phyloP scores from a whole-genome alignment of 768 basidiomycete genomes.

The Collybia sordida region DNA sequence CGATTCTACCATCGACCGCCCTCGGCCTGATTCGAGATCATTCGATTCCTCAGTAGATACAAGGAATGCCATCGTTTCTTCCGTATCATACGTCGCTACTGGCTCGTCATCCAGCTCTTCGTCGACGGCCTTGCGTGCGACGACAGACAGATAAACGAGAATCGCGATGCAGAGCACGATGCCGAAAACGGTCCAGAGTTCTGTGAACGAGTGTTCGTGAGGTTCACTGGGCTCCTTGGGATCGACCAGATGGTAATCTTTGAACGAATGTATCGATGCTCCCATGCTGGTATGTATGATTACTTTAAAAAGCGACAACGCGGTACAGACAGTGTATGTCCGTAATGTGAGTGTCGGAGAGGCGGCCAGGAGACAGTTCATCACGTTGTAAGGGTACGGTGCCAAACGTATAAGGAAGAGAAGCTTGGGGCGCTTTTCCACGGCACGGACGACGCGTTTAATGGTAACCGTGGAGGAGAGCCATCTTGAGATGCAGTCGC shows the following conservation, averaged over 20 bases:
- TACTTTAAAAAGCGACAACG: slow-evolving; percentile 84
- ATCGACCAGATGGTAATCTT: slow-evolving; percentile 51
- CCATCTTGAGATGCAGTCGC: slow-evolving; percentile 69
- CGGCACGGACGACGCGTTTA: slow-evolving; percentile 80
- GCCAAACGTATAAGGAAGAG: slow-evolving; percentile 91
- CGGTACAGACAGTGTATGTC: slow-evolving; percentile 80
- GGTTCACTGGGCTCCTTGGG: slow-evolving; percentile 34
- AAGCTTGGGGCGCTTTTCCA: slow-evolving; percentile 84
- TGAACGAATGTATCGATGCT: slow-evolving; percentile 82
- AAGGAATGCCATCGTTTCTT: slow-evolving; percentile 58
- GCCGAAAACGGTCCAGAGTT: slow-evolving; percentile 67
- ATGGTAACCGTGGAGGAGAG: slow-evolving; percentile 69
- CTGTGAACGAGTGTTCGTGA: slow-evolving; percentile 49
- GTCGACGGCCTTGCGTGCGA: slow-evolving; percentile 68
- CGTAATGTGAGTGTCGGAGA: slow-evolving; percentile 77
- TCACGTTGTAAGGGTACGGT: slow-evolving; percentile 92
- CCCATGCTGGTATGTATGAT: slow-evolving; percentile 90
- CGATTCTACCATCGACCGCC: slow-evolving; percentile 47
- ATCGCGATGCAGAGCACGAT: slow-evolving; percentile 71
- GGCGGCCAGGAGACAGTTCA: slow-evolving; percentile 91
- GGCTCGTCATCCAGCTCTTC: slow-evolving; percentile 45
- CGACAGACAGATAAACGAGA: slow-evolving; percentile 75
- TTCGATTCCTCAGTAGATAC: slow-evolving; percentile 24
- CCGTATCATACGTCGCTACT: slow-evolving; percentile 29
- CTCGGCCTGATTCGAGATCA: slow-evolving; percentile 33